Conservation (phyloP, 768 basidiomycete species). For the Stropharia rugosoannulata region DNA sequence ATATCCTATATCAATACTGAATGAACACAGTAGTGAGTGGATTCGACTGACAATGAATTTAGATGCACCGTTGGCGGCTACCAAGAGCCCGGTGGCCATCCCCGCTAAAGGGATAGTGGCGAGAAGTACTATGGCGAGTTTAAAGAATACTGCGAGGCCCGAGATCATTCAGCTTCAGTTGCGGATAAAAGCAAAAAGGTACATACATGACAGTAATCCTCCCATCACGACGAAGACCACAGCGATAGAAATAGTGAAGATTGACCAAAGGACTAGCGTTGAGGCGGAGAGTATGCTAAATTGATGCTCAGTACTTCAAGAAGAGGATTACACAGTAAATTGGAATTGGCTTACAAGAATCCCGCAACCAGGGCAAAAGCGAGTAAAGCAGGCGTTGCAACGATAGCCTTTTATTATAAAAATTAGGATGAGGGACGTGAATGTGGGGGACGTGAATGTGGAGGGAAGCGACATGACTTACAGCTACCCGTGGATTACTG, state of each 20-base stretch:
- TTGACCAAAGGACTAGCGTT: conserved; percentile 10
- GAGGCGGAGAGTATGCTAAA: conserved; percentile 9
- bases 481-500: conserved; percentile 15
- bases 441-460: neutral
- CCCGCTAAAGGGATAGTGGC: conserved; percentile 15
- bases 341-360: conserved; percentile 12
- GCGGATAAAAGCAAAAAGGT: no score
- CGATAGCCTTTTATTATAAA: conserved; percentile 7
- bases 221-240: conserved; percentile 13
- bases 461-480: neutral
- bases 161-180: no score
- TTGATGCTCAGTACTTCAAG: neutral
- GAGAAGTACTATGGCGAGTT: conserved; percentile 9
- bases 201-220: conserved; percentile 10
- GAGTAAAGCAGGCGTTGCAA: conserved; percentile 16
- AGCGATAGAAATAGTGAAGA: conserved; percentile 10
- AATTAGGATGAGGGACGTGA: neutral
- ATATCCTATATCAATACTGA: neutral
- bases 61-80: conserved; percentile 8
- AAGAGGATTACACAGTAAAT: neutral
- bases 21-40: neutral
- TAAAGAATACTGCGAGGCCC: conserved; percentile 10
- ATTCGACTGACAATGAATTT: conserved; percentile 11
- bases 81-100: conserved; percentile 11
- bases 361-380: conserved; percentile 9